Conservation (phyloP, 1,139 yeast genomes). For the Debaryomyces singareniensis region DNA sequence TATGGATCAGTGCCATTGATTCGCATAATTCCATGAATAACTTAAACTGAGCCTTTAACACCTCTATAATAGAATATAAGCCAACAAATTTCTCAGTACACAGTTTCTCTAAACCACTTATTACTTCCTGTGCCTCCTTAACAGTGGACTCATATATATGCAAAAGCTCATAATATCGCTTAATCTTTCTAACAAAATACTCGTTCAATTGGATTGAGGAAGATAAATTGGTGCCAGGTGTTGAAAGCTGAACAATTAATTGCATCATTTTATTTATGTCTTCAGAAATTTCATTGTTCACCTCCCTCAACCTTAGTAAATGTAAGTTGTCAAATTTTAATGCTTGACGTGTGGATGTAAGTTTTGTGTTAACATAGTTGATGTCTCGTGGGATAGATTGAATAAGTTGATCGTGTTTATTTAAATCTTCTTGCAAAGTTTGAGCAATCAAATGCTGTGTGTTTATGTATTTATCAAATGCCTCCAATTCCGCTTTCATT, state of each 20-base stretch:
- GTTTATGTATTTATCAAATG: constrained; percentile 76
- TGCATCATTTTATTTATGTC: constrained; percentile 67
- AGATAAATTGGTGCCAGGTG: constrained; percentile 61
- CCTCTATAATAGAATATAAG: constrained; percentile 51
- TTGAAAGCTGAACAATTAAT: constrained; percentile 57
- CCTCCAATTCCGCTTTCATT: constrained; percentile 70
- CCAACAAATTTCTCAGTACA: constrained; percentile 46
- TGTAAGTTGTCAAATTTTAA: constrained; percentile 39
- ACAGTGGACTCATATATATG: constrained; percentile 72
- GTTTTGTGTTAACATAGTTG: constrained; percentile 58
- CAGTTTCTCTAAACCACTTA: constrained; percentile 37
- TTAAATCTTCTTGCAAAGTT: constrained; percentile 58
- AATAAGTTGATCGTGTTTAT: constrained; percentile 63
- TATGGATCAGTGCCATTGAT: constrained; percentile 83
- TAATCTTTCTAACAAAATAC: constrained; percentile 48
- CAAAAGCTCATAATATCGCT: constrained; percentile 59
- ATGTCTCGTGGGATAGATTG: constrained; percentile 84
- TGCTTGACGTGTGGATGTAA: constrained; percentile 63
- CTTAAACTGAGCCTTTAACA: constrained; percentile 75
- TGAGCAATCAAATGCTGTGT: constrained; percentile 81
- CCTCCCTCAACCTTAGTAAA: constrained; percentile 26
- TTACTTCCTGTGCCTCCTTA: constrained; percentile 56
- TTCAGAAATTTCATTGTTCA: constrained; percentile 55
- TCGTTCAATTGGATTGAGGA: constrained; percentile 46
- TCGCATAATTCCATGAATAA: constrained; percentile 90